A percentile compares a stretch with the other conserved stretches of the same genome.
Evolutionary conservation across 2,329 filamentous ascomycete genomes (phyloP).

Genomic region (Aspergillus hortae): DNA sequence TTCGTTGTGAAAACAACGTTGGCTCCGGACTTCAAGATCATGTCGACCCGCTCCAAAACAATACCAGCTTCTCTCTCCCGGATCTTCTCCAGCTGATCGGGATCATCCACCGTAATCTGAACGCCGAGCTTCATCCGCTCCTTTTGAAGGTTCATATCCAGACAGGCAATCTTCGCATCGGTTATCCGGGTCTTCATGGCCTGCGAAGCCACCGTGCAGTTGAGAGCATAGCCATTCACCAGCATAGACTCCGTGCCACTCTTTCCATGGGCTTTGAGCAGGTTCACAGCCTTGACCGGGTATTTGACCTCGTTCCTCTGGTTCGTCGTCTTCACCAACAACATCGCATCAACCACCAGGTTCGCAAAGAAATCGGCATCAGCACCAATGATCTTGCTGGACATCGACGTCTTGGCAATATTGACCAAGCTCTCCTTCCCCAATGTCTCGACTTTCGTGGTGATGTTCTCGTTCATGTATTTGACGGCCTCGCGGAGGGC

Average conservation of each 20-base stretch:
- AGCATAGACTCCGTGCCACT: slow-evolving; percentile 81
- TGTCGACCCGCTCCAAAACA: slow-evolving; percentile 87
- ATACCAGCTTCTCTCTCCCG: slow-evolving; percentile 88
- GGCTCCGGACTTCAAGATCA: slow-evolving; percentile 95
- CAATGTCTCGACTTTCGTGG: slow-evolving; percentile 88
- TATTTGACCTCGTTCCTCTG: slow-evolving; percentile 90
- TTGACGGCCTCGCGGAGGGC: slow-evolving; percentile 94
- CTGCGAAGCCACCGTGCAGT: slow-evolving; percentile 97
- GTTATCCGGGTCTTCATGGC: slow-evolving; percentile 91
- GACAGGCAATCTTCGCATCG: slow-evolving; percentile 92
- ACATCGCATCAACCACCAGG: slow-evolving; percentile 96
- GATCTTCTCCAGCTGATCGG: slow-evolving; percentile 95
- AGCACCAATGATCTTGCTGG: slow-evolving; percentile 94
- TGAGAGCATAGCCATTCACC: slow-evolving; percentile 94
- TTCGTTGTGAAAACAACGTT: slow-evolving; percentile 97
- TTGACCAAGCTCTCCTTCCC: slow-evolving; percentile 86
- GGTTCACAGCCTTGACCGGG: slow-evolving; percentile 97
- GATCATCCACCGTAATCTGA: slow-evolving; percentile 96
- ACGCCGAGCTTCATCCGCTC: slow-evolving; percentile 99
- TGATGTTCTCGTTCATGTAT: slow-evolving; percentile 98
- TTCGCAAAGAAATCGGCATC: slow-evolving; percentile 96
- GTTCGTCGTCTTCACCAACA: slow-evolving; percentile 89
- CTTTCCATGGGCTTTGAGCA: slow-evolving; percentile 97
- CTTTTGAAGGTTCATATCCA: slow-evolving; percentile 99
- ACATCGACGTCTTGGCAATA: slow-evolving; percentile 99